Evolutionary conservation across 129 eudicot species (phyloP), one percentile per base, ranked within the genome.

Genomic region (Saposhnikovia divaricata): DNA sequence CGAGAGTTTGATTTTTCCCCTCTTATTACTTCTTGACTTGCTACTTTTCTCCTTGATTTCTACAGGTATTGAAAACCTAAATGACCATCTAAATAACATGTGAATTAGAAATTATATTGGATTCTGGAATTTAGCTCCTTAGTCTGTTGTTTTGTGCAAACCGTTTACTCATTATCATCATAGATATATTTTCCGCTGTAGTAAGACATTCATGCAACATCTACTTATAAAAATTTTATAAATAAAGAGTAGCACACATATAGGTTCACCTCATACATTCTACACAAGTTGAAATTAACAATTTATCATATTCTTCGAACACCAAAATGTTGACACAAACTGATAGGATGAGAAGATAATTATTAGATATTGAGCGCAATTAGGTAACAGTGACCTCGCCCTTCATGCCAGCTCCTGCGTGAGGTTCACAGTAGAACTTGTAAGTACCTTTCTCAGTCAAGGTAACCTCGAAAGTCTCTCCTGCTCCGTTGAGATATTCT

Each of bases 331-430:
- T 31, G 23, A 68, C 31, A 61, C 4, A 68, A 68, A 68, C 73
- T 68, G 42, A 68, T 14, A 12, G 40, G 42, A 68, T 68, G 40
- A 31, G 42, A 34, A 28, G 43, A 68, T 68, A 4, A 31, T 68
- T 68, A 27, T 12, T 31, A 12, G 3, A 13, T 68, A 31, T 68
- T 68, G 42, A 66, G 3, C 19, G 6, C 9, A 31, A 15, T 83
- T 81, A 92, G 78, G 82, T 88, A 13, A 93, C 97, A 39, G 98
- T 93, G 59, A 93, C 93, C 81, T 84, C 86, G 70, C 98, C 98
- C 71, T 77, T 90, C 98, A 93, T 93, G 74, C 98, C 98, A 83
- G 98, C 98, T 38, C 98, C 97, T 81, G 86, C 92, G 85, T 93
- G 98, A 74, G 98, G 98, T 42, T 96, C 74, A 80, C 98, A 93